These are phyloP conservation scores for Takashimella tepidaria DNA, from an alignment of 1,284 basidiomycete genomes.

Conservation along the genomic window DNA sequence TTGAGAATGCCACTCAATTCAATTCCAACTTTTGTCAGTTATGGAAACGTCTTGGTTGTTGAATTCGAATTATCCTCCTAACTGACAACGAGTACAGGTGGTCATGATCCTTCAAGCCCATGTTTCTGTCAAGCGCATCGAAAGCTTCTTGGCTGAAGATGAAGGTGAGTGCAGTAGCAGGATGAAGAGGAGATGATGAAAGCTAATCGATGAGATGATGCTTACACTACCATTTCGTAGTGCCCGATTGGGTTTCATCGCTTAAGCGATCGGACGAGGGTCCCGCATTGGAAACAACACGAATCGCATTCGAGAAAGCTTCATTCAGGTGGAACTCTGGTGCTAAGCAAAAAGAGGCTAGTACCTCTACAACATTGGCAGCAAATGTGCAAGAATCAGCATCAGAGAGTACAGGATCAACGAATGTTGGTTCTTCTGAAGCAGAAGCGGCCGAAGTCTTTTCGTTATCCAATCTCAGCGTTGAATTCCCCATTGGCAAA, in stretches of 20 bases:
- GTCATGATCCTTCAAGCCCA: slow-evolving; percentile 54
- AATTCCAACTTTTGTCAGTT: slow-evolving; percentile 35
- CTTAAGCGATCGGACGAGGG: slow-evolving; percentile 50
- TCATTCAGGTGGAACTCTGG: slow-evolving; percentile 64
- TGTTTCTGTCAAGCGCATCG: slow-evolving; percentile 73
- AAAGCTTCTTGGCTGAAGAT: slow-evolving; percentile 73
- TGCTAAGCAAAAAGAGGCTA: slow-evolving; percentile 30
- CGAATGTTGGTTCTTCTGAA: slow-evolving; percentile 13
- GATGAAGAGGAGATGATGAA: too few relatives aligned
- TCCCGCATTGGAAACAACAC: slow-evolving; percentile 34
- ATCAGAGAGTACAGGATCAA: slow-evolving; percentile 4
- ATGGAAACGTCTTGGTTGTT: too few relatives aligned
- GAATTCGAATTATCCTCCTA: not conserved
- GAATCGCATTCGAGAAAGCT: slow-evolving; percentile 61
- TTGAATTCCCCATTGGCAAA: slow-evolving; percentile 65
- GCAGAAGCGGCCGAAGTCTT: slow-evolving; percentile 47
- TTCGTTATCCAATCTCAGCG: slow-evolving; percentile 60
- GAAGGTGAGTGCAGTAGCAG: slow-evolving; percentile 57
- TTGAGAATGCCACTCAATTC: slow-evolving; percentile 53
- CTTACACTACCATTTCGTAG: too few relatives aligned
- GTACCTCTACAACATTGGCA: not conserved
- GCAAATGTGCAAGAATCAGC: not conserved
- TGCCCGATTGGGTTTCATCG: slow-evolving; percentile 63
- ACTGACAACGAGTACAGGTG: slow-evolving; percentile 14
- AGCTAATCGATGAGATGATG: too few relatives aligned